Evolutionary conservation across 2,329 filamentous ascomycete species (phyloP), one percentile per base, ranked within the genome.

Genomic region (Sclerotinia spermophila): DNA sequence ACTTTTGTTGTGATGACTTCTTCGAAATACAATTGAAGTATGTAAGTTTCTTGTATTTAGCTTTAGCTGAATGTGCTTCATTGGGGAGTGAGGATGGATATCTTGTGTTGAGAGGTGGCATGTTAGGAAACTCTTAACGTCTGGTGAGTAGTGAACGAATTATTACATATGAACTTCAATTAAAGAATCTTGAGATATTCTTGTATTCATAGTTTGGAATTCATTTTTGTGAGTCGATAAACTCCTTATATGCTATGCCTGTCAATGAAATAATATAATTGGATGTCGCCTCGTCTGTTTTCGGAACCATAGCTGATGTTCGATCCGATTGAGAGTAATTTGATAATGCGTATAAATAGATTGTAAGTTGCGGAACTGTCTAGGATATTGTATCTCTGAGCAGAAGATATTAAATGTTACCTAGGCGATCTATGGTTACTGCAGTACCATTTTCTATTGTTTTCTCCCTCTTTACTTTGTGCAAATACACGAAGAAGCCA

Each of bases 41-140:
- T 66, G 33, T 53, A 42, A 66, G n/a, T 53, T 53, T 40, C 40
- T 24, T 66, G 62, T 40, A 30, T 40, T 53, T 30, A 66, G 35
- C 62, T 53, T 10, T 53, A 21, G 33, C n/a, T 42, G 40, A 19
- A 8, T 40, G 45, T 53, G 45, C n/a, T 66, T 40, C 10, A 53
- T 66, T 40, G 44, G 15, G 27, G 11, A n/a, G 48, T 21, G 17
- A 19, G 45, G 33, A 38, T 66, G 17, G 24, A 64, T 21, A 19
- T 8, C 8, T 30, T 24, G 17, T 30, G 35, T 45, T 27, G 35
- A 53, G n/a, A 2, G 35, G 10, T 15, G 3, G 19, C 35, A 6
- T 15, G 3, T 53, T 65, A 21, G 17, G 62, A 66, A 40, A 53
- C 27, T 30, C 24, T 17, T 30, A 40, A 53, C 10, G 45, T n/a